Percentiles rank a stretch among this genome's conserved stretches.
Conservation (phyloP, 2,329 filamentous ascomycete species). For the Ophiostoma quercus region DNA sequence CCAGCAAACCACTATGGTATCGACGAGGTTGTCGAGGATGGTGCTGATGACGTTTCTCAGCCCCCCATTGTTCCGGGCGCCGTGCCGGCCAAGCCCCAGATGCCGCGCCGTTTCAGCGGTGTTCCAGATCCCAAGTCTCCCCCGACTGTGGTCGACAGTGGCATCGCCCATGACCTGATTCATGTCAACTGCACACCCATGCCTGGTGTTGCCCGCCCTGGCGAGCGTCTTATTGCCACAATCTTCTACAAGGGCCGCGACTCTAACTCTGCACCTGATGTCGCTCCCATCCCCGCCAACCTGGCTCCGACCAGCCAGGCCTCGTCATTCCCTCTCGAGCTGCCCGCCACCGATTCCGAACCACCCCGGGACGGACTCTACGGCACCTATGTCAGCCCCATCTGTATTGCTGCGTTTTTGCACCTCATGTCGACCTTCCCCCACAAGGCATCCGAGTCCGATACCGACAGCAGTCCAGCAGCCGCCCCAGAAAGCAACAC, state of each 20-base stretch:
- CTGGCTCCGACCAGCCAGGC: constrained; percentile 54
- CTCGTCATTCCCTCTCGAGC: constrained; percentile 35
- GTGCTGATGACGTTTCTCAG: constrained; percentile 35
- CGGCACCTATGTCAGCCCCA: constrained; percentile 59
- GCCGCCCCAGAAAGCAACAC: neutral
- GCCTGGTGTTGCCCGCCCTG: constrained; percentile 39
- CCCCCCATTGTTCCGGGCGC: neutral
- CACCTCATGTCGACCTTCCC: constrained; percentile 61
- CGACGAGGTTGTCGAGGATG: constrained; percentile 59
- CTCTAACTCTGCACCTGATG: constrained; percentile 29
- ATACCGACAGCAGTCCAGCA: neutral
- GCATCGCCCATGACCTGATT: constrained; percentile 56
- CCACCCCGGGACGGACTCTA: constrained; percentile 58
- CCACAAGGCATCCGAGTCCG: constrained; percentile 35
- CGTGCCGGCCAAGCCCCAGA: constrained; percentile 33
- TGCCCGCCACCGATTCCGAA: constrained; percentile 25
- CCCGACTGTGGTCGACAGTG: constrained; percentile 57
- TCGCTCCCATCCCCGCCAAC: constrained; percentile 44
- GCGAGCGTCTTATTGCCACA: constrained; percentile 55
- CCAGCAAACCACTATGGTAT: constrained; percentile 57
- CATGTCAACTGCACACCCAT: constrained; percentile 58
- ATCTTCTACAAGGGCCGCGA: constrained; percentile 54
- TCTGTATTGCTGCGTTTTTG: constrained; percentile 61
- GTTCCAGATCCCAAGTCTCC: constrained; percentile 56
- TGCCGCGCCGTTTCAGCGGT: constrained; percentile 51